Evolutionary conservation across 2,329 filamentous ascomycete species (phyloP).

Genomic region (Trichoderma breve): DNA sequence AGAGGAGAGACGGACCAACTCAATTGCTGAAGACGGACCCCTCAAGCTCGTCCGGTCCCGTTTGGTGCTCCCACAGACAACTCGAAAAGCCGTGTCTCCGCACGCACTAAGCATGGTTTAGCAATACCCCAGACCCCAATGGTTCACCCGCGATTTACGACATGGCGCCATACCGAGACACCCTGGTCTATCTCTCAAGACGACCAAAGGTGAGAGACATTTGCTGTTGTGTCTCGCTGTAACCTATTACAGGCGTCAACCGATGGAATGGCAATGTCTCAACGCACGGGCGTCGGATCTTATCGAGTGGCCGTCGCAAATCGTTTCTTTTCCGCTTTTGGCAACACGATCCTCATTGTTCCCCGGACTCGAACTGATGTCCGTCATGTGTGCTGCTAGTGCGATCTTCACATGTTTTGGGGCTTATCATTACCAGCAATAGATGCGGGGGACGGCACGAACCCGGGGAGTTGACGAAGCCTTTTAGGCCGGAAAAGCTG

Average conservation of each 20-base stretch:
- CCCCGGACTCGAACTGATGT: background rate
- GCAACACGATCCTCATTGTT: background rate
- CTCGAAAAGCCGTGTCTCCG: background rate
- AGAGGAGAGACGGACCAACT: conserved; percentile 18
- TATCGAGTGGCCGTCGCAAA: background rate
- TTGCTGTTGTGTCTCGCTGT: background rate
- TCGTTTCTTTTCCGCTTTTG: background rate
- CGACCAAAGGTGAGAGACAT: background rate
- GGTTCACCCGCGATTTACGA: background rate
- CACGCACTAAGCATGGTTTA: conserved; percentile 1
- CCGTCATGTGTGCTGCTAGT: background rate
- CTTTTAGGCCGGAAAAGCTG: background rate
- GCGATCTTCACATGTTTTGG: conserved; percentile 7
- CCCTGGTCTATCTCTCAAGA: background rate
- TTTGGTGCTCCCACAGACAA: background rate
- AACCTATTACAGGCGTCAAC: background rate
- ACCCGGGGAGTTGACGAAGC: background rate
- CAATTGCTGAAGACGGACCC: background rate
- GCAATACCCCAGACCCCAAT: background rate
- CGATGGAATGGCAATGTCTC: background rate
- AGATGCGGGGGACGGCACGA: conserved; percentile 8
- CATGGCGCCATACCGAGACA: background rate
- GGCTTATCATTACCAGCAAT: background rate
- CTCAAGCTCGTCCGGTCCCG: conserved; percentile 1
- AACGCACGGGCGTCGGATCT: background rate